phyloP scores from a whole-genome alignment of 148 eudicot species.

The Cornus suecica region DNA sequence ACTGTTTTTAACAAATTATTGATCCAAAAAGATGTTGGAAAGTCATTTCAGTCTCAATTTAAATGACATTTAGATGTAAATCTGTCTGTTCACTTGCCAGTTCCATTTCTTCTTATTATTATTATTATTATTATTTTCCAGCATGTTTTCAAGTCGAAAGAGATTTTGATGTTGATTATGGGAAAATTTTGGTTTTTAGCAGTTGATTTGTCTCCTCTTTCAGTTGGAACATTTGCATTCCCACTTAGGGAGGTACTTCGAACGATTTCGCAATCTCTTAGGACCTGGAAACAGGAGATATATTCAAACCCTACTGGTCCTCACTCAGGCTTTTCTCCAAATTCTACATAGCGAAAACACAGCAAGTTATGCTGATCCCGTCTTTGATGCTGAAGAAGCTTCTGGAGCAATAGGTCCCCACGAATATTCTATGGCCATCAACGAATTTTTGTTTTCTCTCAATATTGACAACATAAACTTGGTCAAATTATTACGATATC shows the following conservation, averaged over 20 bases:
- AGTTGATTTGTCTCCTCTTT: constrained; percentile 17
- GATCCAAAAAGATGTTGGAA: neutral
- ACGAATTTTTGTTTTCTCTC: constrained; percentile 81
- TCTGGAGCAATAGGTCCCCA: constrained; percentile 28
- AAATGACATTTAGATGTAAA: neutral
- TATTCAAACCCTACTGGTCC: constrained; percentile 73
- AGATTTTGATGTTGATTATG: constrained; percentile 9
- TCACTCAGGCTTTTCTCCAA: constrained; percentile 68
- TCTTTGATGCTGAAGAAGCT: constrained; percentile 30
- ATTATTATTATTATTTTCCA: too few species aligned
- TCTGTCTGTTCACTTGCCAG: neutral
- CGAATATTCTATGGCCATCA: constrained; percentile 63
- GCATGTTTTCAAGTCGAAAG: neutral
- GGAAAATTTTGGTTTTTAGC: constrained; percentile 2
- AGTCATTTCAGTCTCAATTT: neutral
- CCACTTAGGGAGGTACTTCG: constrained; percentile 66
- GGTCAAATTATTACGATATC: constrained; percentile 66
- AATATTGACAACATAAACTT: constrained; percentile 93
- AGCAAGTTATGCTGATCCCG: constrained; percentile 13
- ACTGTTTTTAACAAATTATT: neutral
- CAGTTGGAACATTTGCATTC: constrained; percentile 72
- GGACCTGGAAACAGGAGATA: constrained; percentile 94
- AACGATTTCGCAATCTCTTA: constrained; percentile 63
- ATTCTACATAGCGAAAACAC: constrained; percentile 31
- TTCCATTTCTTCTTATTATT: neutral